Base-by-base conservation (phyloP, 768 basidiomycete species). In the Pulveroboletus sp. region DNA sequence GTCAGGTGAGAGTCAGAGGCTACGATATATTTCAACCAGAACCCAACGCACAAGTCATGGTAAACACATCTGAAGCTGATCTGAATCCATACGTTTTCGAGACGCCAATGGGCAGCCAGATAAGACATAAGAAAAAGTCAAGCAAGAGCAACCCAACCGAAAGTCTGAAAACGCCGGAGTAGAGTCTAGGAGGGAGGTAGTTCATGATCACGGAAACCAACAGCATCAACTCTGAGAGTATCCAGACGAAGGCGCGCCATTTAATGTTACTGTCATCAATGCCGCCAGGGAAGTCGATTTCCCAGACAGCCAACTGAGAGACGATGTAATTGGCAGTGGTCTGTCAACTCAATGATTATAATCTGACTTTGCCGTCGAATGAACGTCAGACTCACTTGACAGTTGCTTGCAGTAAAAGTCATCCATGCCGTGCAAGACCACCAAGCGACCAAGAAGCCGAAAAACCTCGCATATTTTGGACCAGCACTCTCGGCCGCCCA, bases 371-470 rank as follows among this genome's bases (percentile, higher is more conserved):
- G 6, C 14, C 5, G 10, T 31, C 14, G 21, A 33, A 50, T 27
- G 24, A 39, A 42, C 41, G 1, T 52, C 15, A 10, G 14, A 27
- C 78, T 32, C 39, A 86, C 92, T 73, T 93, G 90, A 51, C 88
- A 91, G 62, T 91, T 93, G 26, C 86, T 81, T 8, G 93, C 93
- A 36, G 83, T 77, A 58, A 93, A 95, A 0, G 93, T 94, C 80
- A 92, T 92, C 93, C 93, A 95, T n/a, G 92, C 93, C 1, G 91
- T 93, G 50, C 84, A 85, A 13, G 89, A 76, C 92, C 92, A 95
- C 87, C 89, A 95, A 28, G 92, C 92, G 14, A 93, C 92, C 49
- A 91, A 67, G 70, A 93, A 92, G 1, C 90, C 92, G 56, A 91
- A 80, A 68, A 94, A 86, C 32, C 93, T 78, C 3, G 83, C 90